Conservation (phyloP, 2,329 filamentous ascomycete species). For the Curvularia spicifera region DNA sequence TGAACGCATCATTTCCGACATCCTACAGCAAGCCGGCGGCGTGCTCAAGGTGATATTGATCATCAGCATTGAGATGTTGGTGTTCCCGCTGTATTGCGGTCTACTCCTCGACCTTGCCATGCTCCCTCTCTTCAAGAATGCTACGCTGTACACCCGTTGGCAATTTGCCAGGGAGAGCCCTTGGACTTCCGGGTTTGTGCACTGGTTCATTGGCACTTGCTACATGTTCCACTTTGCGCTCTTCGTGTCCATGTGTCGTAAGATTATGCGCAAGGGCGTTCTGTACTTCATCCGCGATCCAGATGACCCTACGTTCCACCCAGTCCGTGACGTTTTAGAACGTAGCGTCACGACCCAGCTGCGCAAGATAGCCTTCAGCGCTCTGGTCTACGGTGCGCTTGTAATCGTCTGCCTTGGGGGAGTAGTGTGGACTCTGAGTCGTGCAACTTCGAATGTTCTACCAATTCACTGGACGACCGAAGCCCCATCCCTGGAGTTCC, state of each 20-base stretch:
- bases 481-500: slow-evolving; percentile 91
- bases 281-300: slow-evolving; percentile 98
- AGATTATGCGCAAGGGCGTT: slow-evolving; percentile 94
- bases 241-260: slow-evolving; percentile 98
- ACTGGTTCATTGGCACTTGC: slow-evolving; percentile 98
- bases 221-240: slow-evolving; percentile 99
- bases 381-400: slow-evolving; percentile 90
- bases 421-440: slow-evolving; percentile 88
- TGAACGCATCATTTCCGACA: slow-evolving; percentile 80
- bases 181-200: slow-evolving; percentile 90
- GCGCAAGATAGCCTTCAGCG: slow-evolving; percentile 94
- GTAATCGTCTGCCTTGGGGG: slow-evolving; percentile 93
- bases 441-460: slow-evolving; percentile 72
- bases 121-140: slow-evolving; percentile 84
- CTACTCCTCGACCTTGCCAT: slow-evolving; percentile 87
- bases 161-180: slow-evolving; percentile 80
- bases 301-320: slow-evolving; percentile 97
- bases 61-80: slow-evolving; percentile 98
- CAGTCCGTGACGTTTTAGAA: slow-evolving; percentile 94
- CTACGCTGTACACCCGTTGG: slow-evolving; percentile 77
- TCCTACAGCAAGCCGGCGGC: slow-evolving; percentile 89
- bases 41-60: slow-evolving; percentile 98
- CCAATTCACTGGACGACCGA: slow-evolving; percentile 94
- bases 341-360: slow-evolving; percentile 90
- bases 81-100: slow-evolving; percentile 95